Evolutionary conservation across 371 early-diverging fungal species (phyloP).

Genomic region (Mucor piriformis): DNA sequence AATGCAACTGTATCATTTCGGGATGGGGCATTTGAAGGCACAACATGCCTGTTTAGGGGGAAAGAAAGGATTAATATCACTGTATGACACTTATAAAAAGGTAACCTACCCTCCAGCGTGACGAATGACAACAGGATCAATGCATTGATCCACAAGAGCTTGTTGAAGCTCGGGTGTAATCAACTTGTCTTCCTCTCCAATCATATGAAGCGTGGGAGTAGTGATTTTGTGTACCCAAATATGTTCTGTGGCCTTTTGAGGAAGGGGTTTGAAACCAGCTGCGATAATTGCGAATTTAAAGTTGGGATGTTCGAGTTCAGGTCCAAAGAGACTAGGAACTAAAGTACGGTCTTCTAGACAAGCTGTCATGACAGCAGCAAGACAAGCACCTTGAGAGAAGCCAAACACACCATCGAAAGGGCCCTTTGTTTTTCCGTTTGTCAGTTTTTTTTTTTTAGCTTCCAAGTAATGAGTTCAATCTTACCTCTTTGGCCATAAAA

Average conservation of each 20-base stretch:
- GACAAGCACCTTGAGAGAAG: conserved; percentile 74
- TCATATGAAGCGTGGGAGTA: conserved; percentile 68
- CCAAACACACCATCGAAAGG: conserved; percentile 79
- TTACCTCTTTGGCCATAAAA: conserved; percentile 49
- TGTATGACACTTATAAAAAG: background rate
- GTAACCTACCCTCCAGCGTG: conserved; percentile 59
- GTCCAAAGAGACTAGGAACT: conserved; percentile 28
- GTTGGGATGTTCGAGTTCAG: conserved; percentile 46
- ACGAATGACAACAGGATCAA: conserved; percentile 32
- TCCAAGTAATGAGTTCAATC: too few species aligned
- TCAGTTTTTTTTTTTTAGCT: too few species aligned
- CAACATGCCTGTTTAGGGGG: conserved; percentile 55
- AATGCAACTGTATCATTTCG: conserved; percentile 61
- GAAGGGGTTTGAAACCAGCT: conserved; percentile 59
- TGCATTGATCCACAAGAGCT: conserved; percentile 44
- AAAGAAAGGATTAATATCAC: background rate
- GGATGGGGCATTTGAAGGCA: conserved; percentile 68
- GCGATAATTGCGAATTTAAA: conserved; percentile 65
- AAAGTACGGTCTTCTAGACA: conserved; percentile 43
- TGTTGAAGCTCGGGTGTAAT: conserved; percentile 51
- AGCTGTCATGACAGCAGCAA: conserved; percentile 63
- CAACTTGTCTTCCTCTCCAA: conserved; percentile 62
- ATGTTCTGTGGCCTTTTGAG: conserved; percentile 35
- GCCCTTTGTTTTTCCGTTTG: conserved; percentile 24
- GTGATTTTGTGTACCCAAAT: conserved; percentile 47